Conservation (phyloP, 2,329 filamentous ascomycete genomes). For the Alternaria longipes region DNA sequence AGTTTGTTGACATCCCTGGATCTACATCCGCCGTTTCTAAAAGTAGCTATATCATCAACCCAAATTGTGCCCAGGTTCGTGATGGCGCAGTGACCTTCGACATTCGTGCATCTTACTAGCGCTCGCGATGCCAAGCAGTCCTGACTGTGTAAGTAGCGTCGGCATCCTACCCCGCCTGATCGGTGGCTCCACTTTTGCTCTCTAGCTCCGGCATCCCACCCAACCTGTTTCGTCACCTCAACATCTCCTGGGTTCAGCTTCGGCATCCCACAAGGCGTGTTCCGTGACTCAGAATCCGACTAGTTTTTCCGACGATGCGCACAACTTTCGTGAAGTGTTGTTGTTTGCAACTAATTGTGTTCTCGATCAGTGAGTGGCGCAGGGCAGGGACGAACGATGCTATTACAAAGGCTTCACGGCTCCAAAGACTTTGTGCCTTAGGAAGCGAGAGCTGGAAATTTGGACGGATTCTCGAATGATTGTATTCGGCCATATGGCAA, state of each 20-base stretch:
- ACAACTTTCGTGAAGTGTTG: background rate
- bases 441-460: too few species aligned
- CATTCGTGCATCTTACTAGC: background rate
- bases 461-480: too few species aligned
- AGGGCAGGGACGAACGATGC: background rate
- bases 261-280: background rate
- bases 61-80: background rate
- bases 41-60: background rate
- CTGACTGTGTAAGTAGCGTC: background rate
- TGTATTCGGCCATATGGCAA: background rate
- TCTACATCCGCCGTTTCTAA: background rate
- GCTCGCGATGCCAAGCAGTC: background rate
- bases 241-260: background rate
- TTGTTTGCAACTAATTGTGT: background rate
- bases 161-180: background rate
- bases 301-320: background rate
- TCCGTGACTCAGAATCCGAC: background rate
- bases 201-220: background rate
- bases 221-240: background rate
- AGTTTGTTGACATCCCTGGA: background rate
- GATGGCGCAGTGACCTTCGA: background rate
- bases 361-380: background rate
- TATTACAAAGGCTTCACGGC: background rate
- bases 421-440: background rate
- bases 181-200: background rate